phyloP scores from a whole-genome alignment of 345 rosid genomes.

The Bruguiera sexangula region DNA sequence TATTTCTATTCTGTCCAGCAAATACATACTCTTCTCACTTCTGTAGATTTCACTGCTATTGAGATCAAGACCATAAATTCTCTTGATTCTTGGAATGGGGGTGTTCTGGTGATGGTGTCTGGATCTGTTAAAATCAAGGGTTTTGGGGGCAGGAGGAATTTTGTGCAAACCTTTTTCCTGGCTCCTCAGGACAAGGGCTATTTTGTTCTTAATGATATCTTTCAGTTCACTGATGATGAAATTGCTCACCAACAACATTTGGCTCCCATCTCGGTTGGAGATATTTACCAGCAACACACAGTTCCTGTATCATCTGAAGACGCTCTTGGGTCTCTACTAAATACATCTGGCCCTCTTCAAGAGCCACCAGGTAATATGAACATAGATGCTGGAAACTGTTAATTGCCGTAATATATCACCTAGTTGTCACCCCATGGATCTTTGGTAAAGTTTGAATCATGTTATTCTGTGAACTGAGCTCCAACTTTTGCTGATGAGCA shows the following conservation, averaged over 20 bases:
- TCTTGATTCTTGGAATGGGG: slow-evolving; percentile 79
- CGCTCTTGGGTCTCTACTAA: slow-evolving; percentile 41
- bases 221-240: slow-evolving; percentile 67
- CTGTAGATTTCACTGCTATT: slow-evolving; percentile 63
- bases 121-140: slow-evolving; percentile 82
- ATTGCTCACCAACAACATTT: slow-evolving; percentile 34
- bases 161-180: slow-evolving; percentile 82
- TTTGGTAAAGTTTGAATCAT: too few species aligned
- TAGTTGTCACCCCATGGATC: too few species aligned
- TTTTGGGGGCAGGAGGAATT: slow-evolving; percentile 51
- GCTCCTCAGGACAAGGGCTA: slow-evolving; percentile 97
- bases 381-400: not conserved
- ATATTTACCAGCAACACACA: slow-evolving; percentile 19
- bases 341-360: slow-evolving; percentile 44
- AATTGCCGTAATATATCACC: too few species aligned
- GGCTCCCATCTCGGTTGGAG: slow-evolving; percentile 13
- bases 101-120: slow-evolving; percentile 75
- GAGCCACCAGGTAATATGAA: slow-evolving; percentile 61
- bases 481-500: too few species aligned
- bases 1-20: slow-evolving; percentile 41
- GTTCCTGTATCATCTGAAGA: slow-evolving; percentile 46
- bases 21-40: slow-evolving; percentile 65
- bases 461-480: too few species aligned
- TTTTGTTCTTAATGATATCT: slow-evolving; percentile 84
- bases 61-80: slow-evolving; percentile 96